These are phyloP conservation scores for Aspergillus coremiiformis DNA, from an alignment of 495 filamentous ascomycete genomes.

Conservation along the genomic window DNA sequence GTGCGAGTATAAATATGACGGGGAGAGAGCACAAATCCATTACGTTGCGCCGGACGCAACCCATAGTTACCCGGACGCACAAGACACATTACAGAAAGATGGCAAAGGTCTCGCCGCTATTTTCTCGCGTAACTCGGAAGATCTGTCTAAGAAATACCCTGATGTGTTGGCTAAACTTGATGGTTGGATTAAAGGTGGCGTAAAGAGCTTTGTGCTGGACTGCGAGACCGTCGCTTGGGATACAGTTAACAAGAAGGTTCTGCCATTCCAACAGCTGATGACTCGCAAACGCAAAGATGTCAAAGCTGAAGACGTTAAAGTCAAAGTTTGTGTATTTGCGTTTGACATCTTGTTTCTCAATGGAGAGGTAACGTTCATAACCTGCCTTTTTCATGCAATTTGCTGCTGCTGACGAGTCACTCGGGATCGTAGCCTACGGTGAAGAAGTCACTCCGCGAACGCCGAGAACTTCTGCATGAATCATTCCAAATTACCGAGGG, in stretches of 20 bases:
- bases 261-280: slow-evolving; percentile 97
- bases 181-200: slow-evolving; percentile 80
- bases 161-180: slow-evolving; percentile 84
- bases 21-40: slow-evolving; percentile 94
- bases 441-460: slow-evolving; percentile 76
- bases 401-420: not conserved
- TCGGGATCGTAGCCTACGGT: slow-evolving; percentile 55
- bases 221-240: slow-evolving; percentile 99
- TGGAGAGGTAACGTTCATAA: slow-evolving; percentile 55
- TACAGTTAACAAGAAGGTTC: slow-evolving; percentile 78
- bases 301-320: slow-evolving; percentile 91
- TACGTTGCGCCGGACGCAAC: slow-evolving; percentile 80
- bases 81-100: slow-evolving; percentile 41
- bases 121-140: slow-evolving; percentile 94
- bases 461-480: slow-evolving; percentile 65
- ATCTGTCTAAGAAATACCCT: slow-evolving; percentile 94
- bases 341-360: slow-evolving; percentile 94
- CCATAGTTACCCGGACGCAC: slow-evolving; percentile 51
- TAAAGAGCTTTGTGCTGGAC: slow-evolving; percentile 91
- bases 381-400: slow-evolving; percentile 5
- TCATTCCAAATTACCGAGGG: slow-evolving; percentile 74
- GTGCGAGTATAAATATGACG: slow-evolving; percentile 98
- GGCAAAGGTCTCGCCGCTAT: slow-evolving; percentile 69
- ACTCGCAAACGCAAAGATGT: slow-evolving; percentile 96
- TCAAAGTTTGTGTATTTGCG: slow-evolving; percentile 96